Percentiles rank a stretch among this genome's conserved stretches.
Conservation (phyloP, 805 yeast species). For the Torulaspora microellipsoides region DNA sequence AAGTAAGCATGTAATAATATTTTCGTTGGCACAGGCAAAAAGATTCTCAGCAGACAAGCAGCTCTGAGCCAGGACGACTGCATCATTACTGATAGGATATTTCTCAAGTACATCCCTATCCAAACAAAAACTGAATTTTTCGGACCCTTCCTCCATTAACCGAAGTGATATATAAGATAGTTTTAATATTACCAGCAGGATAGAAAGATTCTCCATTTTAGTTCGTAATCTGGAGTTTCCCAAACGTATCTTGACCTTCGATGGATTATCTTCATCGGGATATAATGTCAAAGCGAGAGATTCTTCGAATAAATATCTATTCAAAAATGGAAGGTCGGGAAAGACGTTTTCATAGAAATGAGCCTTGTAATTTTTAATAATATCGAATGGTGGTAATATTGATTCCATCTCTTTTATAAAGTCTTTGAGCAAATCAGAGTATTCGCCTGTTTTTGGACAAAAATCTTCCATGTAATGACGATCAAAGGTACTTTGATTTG, state of each 20-base stretch:
- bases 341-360: slow-evolving; percentile 29
- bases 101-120: slow-evolving; percentile 19
- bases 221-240: slow-evolving; percentile 27
- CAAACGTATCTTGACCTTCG: slow-evolving; percentile 21
- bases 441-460: slow-evolving; percentile 23
- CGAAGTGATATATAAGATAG: slow-evolving; percentile 28
- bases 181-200: slow-evolving; percentile 27
- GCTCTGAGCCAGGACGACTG: slow-evolving; percentile 26
- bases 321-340: slow-evolving; percentile 29
- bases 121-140: slow-evolving; percentile 8
- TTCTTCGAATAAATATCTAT: slow-evolving; percentile 29
- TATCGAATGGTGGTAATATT: slow-evolving; percentile 26
- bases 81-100: slow-evolving; percentile 27
- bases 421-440: slow-evolving; percentile 23
- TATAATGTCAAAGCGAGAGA: slow-evolving; percentile 22
- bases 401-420: slow-evolving; percentile 23
- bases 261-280: slow-evolving; percentile 17
- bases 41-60: slow-evolving; percentile 29
- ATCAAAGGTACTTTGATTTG: slow-evolving; percentile 21
- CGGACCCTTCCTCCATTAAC: slow-evolving; percentile 14
- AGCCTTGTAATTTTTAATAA: slow-evolving; percentile 23
- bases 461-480: slow-evolving; percentile 28
- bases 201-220: slow-evolving; percentile 28
- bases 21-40: slow-evolving; percentile 33
- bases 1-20: slow-evolving; percentile 27